Conservation (phyloP, 176 grass and related monocot species). For the Triticum turgidum region DNA sequence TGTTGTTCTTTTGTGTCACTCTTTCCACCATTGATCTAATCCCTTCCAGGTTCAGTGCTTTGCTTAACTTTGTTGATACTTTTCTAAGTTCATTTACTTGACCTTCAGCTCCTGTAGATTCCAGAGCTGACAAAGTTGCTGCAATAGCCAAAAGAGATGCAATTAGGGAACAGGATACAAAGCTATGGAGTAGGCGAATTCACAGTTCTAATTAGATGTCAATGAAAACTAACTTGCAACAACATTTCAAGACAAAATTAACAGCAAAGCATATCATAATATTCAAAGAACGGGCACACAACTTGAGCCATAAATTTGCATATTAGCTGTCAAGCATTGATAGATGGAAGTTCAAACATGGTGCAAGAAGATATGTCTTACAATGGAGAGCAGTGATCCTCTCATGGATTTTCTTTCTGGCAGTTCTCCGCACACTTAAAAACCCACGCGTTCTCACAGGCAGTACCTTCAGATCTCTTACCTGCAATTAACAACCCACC, state of each 20-base stretch:
- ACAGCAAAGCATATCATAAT: neutral
- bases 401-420: constrained; percentile 85
- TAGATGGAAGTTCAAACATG: neutral
- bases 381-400: constrained; percentile 65
- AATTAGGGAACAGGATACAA: neutral
- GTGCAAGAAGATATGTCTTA: constrained; percentile 30
- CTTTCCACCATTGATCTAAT: constrained; percentile 68
- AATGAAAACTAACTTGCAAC: neutral
- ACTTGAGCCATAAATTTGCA: neutral
- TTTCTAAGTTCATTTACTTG: constrained; percentile 49
- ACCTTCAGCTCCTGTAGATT: constrained; percentile 32
- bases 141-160: neutral
- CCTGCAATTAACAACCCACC: constrained; percentile 34
- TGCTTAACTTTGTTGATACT: constrained; percentile 59
- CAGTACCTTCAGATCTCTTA: constrained; percentile 77
- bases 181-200: neutral
- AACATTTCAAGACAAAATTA: neutral
- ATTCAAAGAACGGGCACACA: neutral
- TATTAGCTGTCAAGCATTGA: neutral
- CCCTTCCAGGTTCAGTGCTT: constrained; percentile 59
- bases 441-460: constrained; percentile 48
- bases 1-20: constrained; percentile 46
- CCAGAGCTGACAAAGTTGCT: constrained; percentile 54
- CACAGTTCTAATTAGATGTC: neutral
- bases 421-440: constrained; percentile 55